Base-by-base conservation (phyloP, 371 early-diverging fungal species). In the Mortierella sp. region DNA sequence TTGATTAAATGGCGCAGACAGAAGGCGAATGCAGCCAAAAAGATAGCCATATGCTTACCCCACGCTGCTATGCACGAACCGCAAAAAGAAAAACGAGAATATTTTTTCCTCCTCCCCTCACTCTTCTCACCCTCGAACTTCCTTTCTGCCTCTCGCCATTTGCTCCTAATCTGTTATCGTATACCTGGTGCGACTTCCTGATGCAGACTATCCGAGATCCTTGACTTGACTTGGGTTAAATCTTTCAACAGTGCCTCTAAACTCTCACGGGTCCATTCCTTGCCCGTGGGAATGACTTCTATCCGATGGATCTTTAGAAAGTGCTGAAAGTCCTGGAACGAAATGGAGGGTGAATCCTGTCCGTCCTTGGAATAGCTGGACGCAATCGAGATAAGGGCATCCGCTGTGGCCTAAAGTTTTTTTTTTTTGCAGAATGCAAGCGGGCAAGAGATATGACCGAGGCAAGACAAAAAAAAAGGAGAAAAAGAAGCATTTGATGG, bases 291-390 rank as follows among this genome's bases (percentile, higher is more conserved):
- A 42, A 75, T 75, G 56, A 75, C 75, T 23, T 75, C 75, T 56
- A 75, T 75, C 69, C 64, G 58, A 49, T 75, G 75, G 49, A 68
- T 68, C 64, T 64, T 75, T 21, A 75, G 41, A 64, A 75, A 75
- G 12, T 75, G 68, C 30, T 75, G 75, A 56, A 75, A 75, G 37
- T 75, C 75, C 57, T 68, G 64, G 46, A 75, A 75, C 6, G 75
- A 75, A 53, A 75, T 75, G 23, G 75, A 75, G 14, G 75, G 75
- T 31, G 75, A 58, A 56, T 58, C 64, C 57, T 63, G 75, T 15
- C 56, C 69, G 31, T 56, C 61, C 21, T 56, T 26, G 27, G 75
- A 56, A 28, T 42, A 27, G n/a, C 75, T 56, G 27, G 75, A 75
- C 11, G 69, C 75, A 46, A 75, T 75, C 51, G 75, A 75, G 42